Evolutionary conservation across 805 yeast species (phyloP), one percentile per base, ranked within the genome.

Genomic region (Clavispora asparagi): DNA sequence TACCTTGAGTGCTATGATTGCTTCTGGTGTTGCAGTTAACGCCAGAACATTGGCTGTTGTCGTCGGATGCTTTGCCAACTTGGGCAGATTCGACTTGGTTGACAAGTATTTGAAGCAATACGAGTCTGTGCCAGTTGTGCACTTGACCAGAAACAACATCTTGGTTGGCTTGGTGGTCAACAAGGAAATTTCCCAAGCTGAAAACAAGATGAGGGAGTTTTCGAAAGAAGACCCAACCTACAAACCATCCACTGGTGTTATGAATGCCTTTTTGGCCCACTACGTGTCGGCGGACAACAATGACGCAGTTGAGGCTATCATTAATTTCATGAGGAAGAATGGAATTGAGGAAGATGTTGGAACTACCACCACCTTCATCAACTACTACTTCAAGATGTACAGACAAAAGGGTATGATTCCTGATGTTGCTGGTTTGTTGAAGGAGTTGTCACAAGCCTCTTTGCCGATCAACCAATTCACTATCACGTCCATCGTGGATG

Each of bases 311-410:
- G 70, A 67, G n/a, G 67, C 78, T 12, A 61, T 84, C 37, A 65
- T 68, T 26, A 48, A 71, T 30, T 66, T 67, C 47, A 75, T 82
- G 79, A 59, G 57, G 35, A 60, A 59, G 29, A 47, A 65, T 25
- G 59, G 65, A 3, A 61, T 83, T 23, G 56, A 68, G 32, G 84
- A 85, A 26, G 87, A 82, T 58, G 70, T 80, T 40, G 80, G 80
- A 14, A 83, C 91, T 2, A 79, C 79, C 62, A 76, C 90, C 4
- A 74, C 77, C 31, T 64, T 83, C 23, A 70, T 83, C 44, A 82
- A 83, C 55, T 62, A 74, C 43, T 68, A 74, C 51, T 70, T 83
- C 64, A 79, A 78, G 57, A 46, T 64, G 31, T 66, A 71, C 30
- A 63, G 63, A 35, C 65, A 64, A n/a, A 67, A 74, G 31, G 80